Base-by-base conservation (phyloP, 2,329 filamentous ascomycete species). In the Ophiosphaerella korrae region DNA sequence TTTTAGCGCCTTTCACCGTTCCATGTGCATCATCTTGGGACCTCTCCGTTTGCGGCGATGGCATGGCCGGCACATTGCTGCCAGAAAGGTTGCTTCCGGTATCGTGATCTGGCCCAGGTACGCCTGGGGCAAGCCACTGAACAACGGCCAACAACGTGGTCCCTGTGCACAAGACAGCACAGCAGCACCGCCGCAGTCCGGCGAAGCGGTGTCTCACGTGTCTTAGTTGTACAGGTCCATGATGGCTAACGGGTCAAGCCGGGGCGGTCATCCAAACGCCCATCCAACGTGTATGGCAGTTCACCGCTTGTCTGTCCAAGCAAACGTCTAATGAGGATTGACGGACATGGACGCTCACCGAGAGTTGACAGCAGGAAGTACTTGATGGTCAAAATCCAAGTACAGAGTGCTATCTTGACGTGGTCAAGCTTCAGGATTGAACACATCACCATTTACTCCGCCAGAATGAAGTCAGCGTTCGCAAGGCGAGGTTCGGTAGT, bases 381-480 rank as follows among this genome's bases (percentile, higher is more conserved):
- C 54, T 56, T 45, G 57, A 56, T 18, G 47, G 45, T 48, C 46
- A 37, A 51, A 53, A 52, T 55, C 42, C 47, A 54, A 34, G 47
- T 48, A 48, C 49, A 42, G 45, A 54, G 52, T 44, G 50, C 31
- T 49, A 52, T 49, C 40, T 50, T 46, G 44, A 55, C 53, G 35
- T 47, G 40, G 53, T 50, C 61, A 54, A 63, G 53, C 57, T 52
- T 58, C 55, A 52, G 60, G 67, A 60, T 59, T 63, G 63, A 66
- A 70, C 67, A 70, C 66, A 69, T 72, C 66, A 72, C 64, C 59
- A 64, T 14, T 51, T 67, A 68, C 68, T 67, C 64, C 62, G 66
- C 68, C 62, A 64, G 62, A 57, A 66, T 67, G 63, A 70, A 63
- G 66, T 70, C 68, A 71, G 66, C 64, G 67, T 69, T 70, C 64